Conservation (phyloP, 345 rosid species). For the Eucalyptus sp. region DNA sequence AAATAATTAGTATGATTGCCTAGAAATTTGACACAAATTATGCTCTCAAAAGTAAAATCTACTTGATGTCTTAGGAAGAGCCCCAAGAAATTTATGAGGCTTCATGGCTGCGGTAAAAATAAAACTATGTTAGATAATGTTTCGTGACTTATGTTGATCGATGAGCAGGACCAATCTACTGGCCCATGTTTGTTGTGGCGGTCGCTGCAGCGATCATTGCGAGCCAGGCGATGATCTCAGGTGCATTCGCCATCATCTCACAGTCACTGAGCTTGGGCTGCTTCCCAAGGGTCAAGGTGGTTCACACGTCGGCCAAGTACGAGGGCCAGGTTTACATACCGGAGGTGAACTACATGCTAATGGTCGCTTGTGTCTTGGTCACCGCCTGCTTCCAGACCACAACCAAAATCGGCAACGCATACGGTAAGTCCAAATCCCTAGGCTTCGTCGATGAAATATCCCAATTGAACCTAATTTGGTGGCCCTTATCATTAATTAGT, state of each 20-base stretch:
- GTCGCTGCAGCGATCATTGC: constrained; percentile 72
- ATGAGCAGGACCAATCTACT: constrained; percentile 42
- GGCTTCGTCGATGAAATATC: neutral
- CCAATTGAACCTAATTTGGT: neutral
- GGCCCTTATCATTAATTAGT: neutral
- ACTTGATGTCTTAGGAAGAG: neutral
- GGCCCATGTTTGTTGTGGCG: constrained; percentile 74
- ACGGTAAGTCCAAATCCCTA: constrained; percentile 17
- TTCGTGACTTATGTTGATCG: neutral
- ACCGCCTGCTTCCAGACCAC: constrained; percentile 36
- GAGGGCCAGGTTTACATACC: constrained; percentile 84
- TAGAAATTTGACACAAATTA: neutral
- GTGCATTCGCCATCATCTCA: constrained; percentile 47
- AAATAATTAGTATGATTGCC: constrained; percentile 33
- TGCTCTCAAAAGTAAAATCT: neutral
- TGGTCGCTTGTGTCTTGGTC: constrained; percentile 57
- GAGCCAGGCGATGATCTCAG: constrained; percentile 84
- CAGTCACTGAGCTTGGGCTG: constrained; percentile 60
- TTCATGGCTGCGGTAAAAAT: neutral
- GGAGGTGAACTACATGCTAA: constrained; percentile 68
- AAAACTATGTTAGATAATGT: neutral
- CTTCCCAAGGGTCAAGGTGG: constrained; percentile 74
- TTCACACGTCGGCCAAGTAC: constrained; percentile 65
- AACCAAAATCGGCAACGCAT: constrained; percentile 59
- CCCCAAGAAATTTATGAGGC: neutral